Conservation (phyloP, 345 rosid genomes). For the Syzygium grande region DNA sequence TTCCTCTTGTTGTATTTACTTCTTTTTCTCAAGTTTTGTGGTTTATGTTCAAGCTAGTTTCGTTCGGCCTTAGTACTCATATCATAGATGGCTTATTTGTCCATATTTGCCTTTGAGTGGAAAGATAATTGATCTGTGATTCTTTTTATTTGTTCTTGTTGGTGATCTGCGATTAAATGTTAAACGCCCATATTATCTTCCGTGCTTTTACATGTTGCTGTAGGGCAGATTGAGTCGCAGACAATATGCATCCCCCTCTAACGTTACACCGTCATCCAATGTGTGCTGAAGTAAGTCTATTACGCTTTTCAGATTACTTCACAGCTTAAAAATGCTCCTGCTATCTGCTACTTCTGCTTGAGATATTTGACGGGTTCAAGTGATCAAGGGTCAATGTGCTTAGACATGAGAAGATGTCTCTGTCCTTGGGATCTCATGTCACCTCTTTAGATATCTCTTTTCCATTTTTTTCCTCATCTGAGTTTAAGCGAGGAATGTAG, state of each 20-base stretch:
- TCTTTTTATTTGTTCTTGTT: background rate
- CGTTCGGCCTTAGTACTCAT: background rate
- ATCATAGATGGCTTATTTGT: background rate
- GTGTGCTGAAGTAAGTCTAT: slow-evolving; percentile 72
- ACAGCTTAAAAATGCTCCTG: background rate
- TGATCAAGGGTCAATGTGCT: background rate
- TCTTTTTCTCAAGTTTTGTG: background rate
- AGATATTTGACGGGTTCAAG: background rate
- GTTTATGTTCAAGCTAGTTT: background rate
- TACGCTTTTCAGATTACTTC: background rate
- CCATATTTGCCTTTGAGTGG: background rate
- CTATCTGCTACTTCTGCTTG: background rate
- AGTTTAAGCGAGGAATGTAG: background rate
- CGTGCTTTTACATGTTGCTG: background rate
- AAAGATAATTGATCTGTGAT: background rate
- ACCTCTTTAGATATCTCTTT: background rate
- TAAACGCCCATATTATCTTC: background rate
- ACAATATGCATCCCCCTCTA: slow-evolving; percentile 89
- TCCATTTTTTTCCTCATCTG: background rate
- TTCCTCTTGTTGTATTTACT: background rate
- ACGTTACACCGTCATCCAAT: slow-evolving; percentile 86
- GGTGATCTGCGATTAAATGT: background rate
- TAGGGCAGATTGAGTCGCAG: background rate
- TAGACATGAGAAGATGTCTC: background rate
- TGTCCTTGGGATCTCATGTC: background rate